Percentiles rank a stretch among this genome's conserved stretches.
These are phyloP conservation scores for Berberis thunbergii DNA, from an alignment of 164 flowering plant species.

Conservation along the genomic window DNA sequence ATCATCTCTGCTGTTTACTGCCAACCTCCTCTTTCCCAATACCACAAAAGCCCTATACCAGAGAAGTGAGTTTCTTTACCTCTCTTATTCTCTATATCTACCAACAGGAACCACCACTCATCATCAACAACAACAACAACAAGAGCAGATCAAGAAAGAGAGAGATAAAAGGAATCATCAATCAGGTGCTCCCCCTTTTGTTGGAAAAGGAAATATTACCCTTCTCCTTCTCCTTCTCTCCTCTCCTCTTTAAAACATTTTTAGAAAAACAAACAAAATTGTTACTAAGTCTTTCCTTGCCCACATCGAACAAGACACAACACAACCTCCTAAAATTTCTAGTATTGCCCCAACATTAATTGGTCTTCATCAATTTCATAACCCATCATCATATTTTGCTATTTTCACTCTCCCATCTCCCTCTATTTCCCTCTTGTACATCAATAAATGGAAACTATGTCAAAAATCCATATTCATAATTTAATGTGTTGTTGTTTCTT, in stretches of 20 bases:
- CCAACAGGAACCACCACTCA: no score
- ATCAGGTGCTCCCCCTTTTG: constrained; percentile 3
- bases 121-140: no score
- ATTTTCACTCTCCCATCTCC: not conserved
- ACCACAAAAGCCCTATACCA: constrained; percentile 11
- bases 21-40: constrained; percentile 7
- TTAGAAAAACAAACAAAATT: not conserved
- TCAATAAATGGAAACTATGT: constrained; percentile 2
- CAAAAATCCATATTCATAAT: not conserved
- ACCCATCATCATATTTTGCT: constrained; percentile 5
- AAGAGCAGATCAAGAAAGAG: no score
- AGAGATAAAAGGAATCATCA: not conserved
- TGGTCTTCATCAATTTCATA: constrained; percentile 1
- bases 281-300: not conserved
- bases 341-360: constrained; percentile 15
- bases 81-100: constrained; percentile 2
- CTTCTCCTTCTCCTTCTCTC: not conserved
- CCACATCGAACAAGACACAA: not conserved
- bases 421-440: not conserved
- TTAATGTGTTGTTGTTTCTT: no score
- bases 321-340: constrained; percentile 4
- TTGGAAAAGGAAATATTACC: not conserved
- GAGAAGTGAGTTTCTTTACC: not conserved
- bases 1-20: constrained; percentile 9
- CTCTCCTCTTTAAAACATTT: not conserved